Base-by-base conservation (phyloP, 345 rosid species). In the Arabidopsis suecica region DNA sequence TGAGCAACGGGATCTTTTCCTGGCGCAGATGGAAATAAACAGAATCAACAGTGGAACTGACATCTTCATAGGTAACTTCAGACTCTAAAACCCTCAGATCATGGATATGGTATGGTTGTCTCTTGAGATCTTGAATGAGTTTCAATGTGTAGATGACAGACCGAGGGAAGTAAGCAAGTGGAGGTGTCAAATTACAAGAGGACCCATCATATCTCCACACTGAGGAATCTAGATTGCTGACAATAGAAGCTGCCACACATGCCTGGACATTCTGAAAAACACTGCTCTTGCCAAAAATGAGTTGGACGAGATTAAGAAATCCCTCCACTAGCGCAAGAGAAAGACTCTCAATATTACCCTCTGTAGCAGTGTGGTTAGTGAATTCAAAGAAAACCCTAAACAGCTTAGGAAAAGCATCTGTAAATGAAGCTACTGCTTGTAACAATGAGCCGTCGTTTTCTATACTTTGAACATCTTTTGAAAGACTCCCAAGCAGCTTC, bases 161-260 rank as follows among this genome's bases (percentile, higher is more conserved):
- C 65, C 82, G 96, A 73, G 99, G 96, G 79, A 88, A 88, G 83
- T 84, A 91, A 45, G 85, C 88, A 49, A 92, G 78, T n/a, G 93
- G 93, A 45, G 84, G 87, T 80, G 80, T 83, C 81, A 80, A 41
- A 72, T 73, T 88, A 45, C 80, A 69, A 72, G 84, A 65, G 53
- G 88, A 80, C 69, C 70, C 85, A 73, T 82, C 86, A 69, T 85
- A 86, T 75, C 88, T 89, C 97, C 98, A 92, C 55, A 83, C 48
- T 18, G 92, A 84, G 79, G 93, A 72, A 72, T 88, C 93, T 77
- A 92, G 84, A 82, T 78, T 84, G 65, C 77, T 87, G 80, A 92
- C 73, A 68, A 90, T 60, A 74, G 96, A 89, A 69, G 96, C 92
- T 56, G 82, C 81, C 14, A 92, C 78, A 66, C 87, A 92, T 67